These are phyloP conservation scores for Globisporangium heterothallicum DNA, from an alignment of 352 stramenopile genomes.

Conservation along the genomic window DNA sequence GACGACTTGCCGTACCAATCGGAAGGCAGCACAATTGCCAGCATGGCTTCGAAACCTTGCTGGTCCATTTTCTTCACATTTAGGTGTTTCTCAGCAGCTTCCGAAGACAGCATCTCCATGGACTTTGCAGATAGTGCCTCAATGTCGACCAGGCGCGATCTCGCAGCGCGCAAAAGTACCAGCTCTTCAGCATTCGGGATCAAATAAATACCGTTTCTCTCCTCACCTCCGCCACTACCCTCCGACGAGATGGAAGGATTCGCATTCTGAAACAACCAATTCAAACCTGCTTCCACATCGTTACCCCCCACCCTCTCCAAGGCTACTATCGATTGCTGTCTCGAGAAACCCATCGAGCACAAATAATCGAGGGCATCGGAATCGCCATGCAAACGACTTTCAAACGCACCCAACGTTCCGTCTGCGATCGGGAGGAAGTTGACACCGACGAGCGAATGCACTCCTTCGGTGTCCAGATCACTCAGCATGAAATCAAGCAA, in stretches of 20 bases:
- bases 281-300: slow-evolving; percentile 48
- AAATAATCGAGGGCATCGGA: slow-evolving; percentile 35
- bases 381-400: slow-evolving; percentile 19
- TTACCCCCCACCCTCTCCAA: slow-evolving; percentile 27
- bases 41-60: slow-evolving; percentile 48
- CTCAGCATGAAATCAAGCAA: slow-evolving; percentile 49
- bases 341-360: slow-evolving; percentile 62
- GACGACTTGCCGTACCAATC: slow-evolving; percentile 36
- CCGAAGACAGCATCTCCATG: slow-evolving; percentile 29
- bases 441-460: slow-evolving; percentile 37
- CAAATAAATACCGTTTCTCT: slow-evolving; percentile 22
- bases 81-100: slow-evolving; percentile 19
- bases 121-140: slow-evolving; percentile 23
- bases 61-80: slow-evolving; percentile 52
- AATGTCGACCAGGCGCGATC: slow-evolving; percentile 33
- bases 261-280: slow-evolving; percentile 62
- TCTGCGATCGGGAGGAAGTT: slow-evolving; percentile 56
- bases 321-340: slow-evolving; percentile 35
- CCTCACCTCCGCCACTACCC: background rate
- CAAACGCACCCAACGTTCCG: slow-evolving; percentile 36
- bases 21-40: slow-evolving; percentile 38
- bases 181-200: slow-evolving; percentile 42
- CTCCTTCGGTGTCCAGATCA: slow-evolving; percentile 21
- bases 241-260: slow-evolving; percentile 21
- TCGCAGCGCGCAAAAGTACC: slow-evolving; percentile 32